Percentiles rank a stretch among this genome's conserved stretches.
phyloP scores from a whole-genome alignment of 768 basidiomycete species.

The Rhodotorula toruloides region DNA sequence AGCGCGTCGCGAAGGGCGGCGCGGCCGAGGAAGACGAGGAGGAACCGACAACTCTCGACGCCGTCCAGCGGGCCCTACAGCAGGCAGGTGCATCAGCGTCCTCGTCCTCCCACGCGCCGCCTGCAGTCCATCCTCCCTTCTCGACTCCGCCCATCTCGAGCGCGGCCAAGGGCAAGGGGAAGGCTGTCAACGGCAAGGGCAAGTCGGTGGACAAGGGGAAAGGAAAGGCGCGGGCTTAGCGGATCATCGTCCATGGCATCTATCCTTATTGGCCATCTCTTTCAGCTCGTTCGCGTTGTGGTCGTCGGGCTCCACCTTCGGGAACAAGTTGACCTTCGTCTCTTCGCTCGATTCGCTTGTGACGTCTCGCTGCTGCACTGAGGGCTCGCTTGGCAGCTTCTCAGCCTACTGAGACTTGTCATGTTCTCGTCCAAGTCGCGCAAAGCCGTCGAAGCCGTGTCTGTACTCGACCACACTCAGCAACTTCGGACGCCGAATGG shows the following conservation, averaged over 20 bases:
- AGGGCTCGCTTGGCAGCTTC: too few relatives aligned
- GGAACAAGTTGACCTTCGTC: not conserved
- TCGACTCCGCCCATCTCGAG: too few relatives aligned
- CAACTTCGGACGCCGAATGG: not conserved
- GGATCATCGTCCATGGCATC: too few relatives aligned
- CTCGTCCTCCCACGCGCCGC: not conserved
- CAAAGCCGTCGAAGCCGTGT: not conserved
- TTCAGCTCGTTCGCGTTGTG: too few relatives aligned
- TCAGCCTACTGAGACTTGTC: too few relatives aligned
- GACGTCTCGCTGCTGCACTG: not conserved
- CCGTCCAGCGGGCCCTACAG: not conserved
- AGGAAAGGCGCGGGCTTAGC: not conserved
- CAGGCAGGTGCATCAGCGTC: not conserved
- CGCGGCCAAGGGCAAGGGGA: not conserved
- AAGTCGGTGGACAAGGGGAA: constrained; percentile 7
- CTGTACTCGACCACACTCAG: constrained; percentile 9
- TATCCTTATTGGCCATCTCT: too few relatives aligned
- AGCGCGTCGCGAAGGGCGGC: constrained; percentile 20
- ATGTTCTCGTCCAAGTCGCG: constrained; percentile 8
- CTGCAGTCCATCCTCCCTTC: not conserved
- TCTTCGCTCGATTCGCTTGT: not conserved
- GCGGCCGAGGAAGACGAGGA: not conserved
- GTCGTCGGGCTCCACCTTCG: not conserved
- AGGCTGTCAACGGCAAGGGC: constrained; percentile 2
- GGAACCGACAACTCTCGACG: not conserved